A percentile compares a stretch with the other conserved stretches of the same genome.
Evolutionary conservation across 139 green algal genomes (phyloP).

Genomic region (Tetratostichococcus sp.): DNA sequence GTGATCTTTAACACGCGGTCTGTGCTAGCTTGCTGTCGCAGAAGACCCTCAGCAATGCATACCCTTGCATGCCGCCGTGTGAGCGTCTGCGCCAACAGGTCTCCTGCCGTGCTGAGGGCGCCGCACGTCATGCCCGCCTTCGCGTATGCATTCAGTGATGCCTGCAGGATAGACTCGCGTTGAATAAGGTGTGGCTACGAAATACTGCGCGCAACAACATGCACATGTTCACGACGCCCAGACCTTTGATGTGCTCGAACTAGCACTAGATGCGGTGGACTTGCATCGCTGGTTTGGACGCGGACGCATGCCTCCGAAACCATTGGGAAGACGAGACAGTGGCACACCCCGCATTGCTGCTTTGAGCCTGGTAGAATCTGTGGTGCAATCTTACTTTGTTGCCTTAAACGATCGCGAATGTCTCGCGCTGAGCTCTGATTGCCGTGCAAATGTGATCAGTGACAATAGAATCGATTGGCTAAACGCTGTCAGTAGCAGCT

Average conservation of each 20-base stretch:
- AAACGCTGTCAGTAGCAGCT: too few relatives aligned
- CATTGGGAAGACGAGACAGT: not conserved
- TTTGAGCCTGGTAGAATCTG: too few relatives aligned
- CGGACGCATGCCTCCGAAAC: not conserved
- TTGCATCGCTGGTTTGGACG: not conserved
- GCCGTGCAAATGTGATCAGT: too few relatives aligned
- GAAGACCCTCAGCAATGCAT: not conserved
- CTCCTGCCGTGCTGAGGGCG: conserved; percentile 51
- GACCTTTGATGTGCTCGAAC: not conserved
- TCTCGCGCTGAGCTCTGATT: too few relatives aligned
- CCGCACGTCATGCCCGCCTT: conserved; percentile 66
- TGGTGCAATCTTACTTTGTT: too few relatives aligned
- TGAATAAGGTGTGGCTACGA: too few relatives aligned
- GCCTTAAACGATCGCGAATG: too few relatives aligned
- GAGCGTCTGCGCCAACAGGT: conserved; percentile 64
- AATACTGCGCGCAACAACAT: too few relatives aligned
- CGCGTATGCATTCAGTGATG: not conserved
- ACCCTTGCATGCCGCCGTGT: conserved; percentile 15
- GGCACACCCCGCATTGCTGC: not conserved
- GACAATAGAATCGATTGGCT: too few relatives aligned
- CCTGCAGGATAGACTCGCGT: too few relatives aligned
- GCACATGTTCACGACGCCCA: too few relatives aligned
- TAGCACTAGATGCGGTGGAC: not conserved
- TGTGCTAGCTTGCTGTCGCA: not conserved
- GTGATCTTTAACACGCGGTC: too few relatives aligned